Conservation (phyloP, 257 asterid genomes). For the Parsonsia alboflavescens region DNA sequence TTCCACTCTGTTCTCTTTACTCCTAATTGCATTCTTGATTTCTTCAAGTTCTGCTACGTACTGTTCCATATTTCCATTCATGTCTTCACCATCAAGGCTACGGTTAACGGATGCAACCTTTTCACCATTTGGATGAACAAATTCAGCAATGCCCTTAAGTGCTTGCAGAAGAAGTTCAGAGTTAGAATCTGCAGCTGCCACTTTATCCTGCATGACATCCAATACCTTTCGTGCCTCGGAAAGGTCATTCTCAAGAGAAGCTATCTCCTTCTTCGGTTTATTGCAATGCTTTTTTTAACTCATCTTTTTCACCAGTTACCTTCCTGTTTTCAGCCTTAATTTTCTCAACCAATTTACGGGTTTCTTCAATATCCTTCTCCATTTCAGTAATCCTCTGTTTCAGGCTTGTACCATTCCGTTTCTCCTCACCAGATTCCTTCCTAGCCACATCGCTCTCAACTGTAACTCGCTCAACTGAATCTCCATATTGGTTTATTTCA, state of each 20-base stretch:
- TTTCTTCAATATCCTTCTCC: no score
- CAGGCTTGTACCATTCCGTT: constrained; percentile 30
- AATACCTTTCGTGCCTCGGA: no score
- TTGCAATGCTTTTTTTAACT: no score
- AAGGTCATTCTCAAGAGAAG: no score
- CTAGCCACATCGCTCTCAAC: no score
- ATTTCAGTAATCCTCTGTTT: constrained; percentile 32
- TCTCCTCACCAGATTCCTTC: constrained; percentile 38
- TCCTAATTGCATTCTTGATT: constrained; percentile 52
- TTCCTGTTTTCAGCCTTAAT: no score
- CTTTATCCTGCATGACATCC: constrained; percentile 33
- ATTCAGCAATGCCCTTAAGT: constrained; percentile 49
- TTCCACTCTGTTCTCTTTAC: constrained; percentile 39
- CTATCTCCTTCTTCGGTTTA: no score
- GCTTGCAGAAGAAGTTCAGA: constrained; percentile 39
- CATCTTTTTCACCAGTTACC: no score
- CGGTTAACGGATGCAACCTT: background rate
- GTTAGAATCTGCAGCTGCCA: constrained; percentile 33
- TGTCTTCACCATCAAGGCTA: constrained; percentile 7
- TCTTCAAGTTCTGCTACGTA: no score
- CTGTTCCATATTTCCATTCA: constrained; percentile 34
- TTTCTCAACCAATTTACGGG: no score
- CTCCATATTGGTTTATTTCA: no score
- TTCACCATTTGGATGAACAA: constrained; percentile 34
- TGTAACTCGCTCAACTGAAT: no score